Evolutionary conservation across 108 stramenopile genomes (phyloP).

Genomic region (Nitzschia sp.): DNA sequence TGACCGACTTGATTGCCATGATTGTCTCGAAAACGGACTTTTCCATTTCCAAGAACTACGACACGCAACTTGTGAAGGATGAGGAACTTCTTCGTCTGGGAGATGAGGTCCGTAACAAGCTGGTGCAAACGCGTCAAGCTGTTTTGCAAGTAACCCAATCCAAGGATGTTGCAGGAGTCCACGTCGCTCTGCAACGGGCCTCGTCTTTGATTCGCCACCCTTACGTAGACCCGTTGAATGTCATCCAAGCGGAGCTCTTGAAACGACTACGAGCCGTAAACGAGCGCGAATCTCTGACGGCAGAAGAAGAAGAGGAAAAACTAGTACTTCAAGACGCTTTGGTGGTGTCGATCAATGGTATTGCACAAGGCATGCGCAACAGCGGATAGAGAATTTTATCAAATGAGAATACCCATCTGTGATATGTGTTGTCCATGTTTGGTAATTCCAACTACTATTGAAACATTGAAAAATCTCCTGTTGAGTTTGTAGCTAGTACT

Average conservation of each 20-base stretch:
- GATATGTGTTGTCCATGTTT: too few species aligned
- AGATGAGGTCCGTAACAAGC: slow-evolving; percentile 74
- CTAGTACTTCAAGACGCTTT: slow-evolving; percentile 81
- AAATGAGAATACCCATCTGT: too few species aligned
- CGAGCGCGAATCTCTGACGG: slow-evolving; percentile 32
- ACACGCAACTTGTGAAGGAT: slow-evolving; percentile 74
- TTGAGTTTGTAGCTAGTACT: too few species aligned
- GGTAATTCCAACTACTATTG: too few species aligned
- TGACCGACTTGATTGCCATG: slow-evolving; percentile 94
- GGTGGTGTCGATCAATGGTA: slow-evolving; percentile 91
- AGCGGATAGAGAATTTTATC: slow-evolving; percentile 85
- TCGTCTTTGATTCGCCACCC: slow-evolving; percentile 88
- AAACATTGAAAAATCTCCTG: too few species aligned
- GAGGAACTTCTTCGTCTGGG: slow-evolving; percentile 71
- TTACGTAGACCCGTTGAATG: slow-evolving; percentile 97
- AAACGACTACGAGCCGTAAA: slow-evolving; percentile 73
- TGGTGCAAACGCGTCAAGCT: slow-evolving; percentile 80
- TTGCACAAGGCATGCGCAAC: slow-evolving; percentile 97
- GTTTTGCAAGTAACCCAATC: slow-evolving; percentile 85
- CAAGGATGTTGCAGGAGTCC: slow-evolving; percentile 73
- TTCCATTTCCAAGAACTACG: slow-evolving; percentile 91
- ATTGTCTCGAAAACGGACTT: slow-evolving; percentile 94
- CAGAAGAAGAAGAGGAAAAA: slow-evolving; percentile 70
- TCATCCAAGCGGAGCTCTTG: slow-evolving; percentile 93
- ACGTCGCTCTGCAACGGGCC: slow-evolving; percentile 85